Evolutionary conservation across 2,329 filamentous ascomycete genomes (phyloP), one percentile per base, ranked within the genome.

Genomic region (Thielaviopsis cerberus): DNA sequence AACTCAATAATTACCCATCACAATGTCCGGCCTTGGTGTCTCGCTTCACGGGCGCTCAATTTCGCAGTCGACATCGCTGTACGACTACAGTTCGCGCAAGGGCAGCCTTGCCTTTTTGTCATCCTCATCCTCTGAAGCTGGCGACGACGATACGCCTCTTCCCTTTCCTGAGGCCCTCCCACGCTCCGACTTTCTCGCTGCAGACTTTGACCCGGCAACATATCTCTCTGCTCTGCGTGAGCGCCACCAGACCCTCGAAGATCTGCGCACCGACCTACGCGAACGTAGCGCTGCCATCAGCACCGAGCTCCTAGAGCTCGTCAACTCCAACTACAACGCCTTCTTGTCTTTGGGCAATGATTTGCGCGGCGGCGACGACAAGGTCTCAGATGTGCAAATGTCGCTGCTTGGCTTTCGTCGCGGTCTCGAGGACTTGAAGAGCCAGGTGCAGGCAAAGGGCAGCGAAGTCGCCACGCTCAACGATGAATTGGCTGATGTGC

Each of bases 201-300:
- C 81, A 3, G 70, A 81, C 63, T 98, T 98, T 70, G 81, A 88
- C 62, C 84, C 94, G 0, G 80, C 86, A 1, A 73, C 74, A 1
- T 98, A 96, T 69, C 83, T 98, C 53, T 89, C 70, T 7, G 84
- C 86, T 1, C 77, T 95, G 1, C 54, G 54, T n/a, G 83, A 92
- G 67, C 85, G 92, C 1, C 92, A 98, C 69, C 92, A 98, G 69
- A 96, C 91, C 0, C 86, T 98, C 53, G 90, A 95, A 68, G 92
- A 98, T 69, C 76, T 98, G 30, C 87, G 91, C 37, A 73, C 83
- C 4, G 94, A 98, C 66, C 76, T 98, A 17, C 83, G 90, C 51
- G 81, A 89, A 60, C 79, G 94, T 56, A 87, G 83, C 64, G 80
- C 86, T 64, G 78, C 84, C 22, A 83, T 98, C 61, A 86, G 83